Evolutionary conservation across 2,329 filamentous ascomycete species (phyloP), one percentile per base, ranked within the genome.

Genomic region (Xenoacremonium recifei): DNA sequence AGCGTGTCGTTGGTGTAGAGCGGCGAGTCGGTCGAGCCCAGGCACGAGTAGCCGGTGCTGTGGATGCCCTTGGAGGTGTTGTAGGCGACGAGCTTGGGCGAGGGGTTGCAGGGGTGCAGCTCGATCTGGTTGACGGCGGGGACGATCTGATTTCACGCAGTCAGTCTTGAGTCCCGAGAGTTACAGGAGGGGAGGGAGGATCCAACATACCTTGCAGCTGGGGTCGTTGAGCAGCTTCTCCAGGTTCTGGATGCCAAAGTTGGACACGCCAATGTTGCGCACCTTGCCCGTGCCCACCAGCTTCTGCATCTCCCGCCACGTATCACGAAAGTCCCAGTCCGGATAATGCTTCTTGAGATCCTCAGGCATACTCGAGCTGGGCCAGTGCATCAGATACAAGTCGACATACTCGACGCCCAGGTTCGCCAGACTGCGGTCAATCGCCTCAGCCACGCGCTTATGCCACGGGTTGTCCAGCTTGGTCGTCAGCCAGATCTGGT

Each of bases 401-500:
- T 87, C 84, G 46, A 88, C 72, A 54, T 87, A 87, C 53, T 83
- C 78, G 15, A 73, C 72, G 33, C 77, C 77, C 15, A 87, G 70
- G 52, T 75, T 77, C 61, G 77, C 72, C 44, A 87, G 70, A 10
- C 79, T 83, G 39, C 69, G 67, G 44, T 77, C 72, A 42, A 87
- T 71, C 18, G 76, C 84, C 59, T 84, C 77, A 29, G 73, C 67
- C 20, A 84, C 84, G 48, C 79, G 75, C 68, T 85, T 81, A 69
- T 90, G 86, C 77, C 83, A 86, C 37, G 84, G 77, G 75, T 91
- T 90, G 73, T 88, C 80, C 40, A 92, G 79, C 76, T 93, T 95
- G 55, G 87, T 89, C 39, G 88, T 92, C 44, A 87, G 65, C 76
- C 80, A 88, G 61, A 87, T 79, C 55, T 86, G 69, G 41, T 75